Percentiles rank a stretch among this genome's conserved stretches.
These are phyloP conservation scores for Globisporangium sylvaticum DNA, from an alignment of 352 stramenopile genomes.

Conservation along the genomic window DNA sequence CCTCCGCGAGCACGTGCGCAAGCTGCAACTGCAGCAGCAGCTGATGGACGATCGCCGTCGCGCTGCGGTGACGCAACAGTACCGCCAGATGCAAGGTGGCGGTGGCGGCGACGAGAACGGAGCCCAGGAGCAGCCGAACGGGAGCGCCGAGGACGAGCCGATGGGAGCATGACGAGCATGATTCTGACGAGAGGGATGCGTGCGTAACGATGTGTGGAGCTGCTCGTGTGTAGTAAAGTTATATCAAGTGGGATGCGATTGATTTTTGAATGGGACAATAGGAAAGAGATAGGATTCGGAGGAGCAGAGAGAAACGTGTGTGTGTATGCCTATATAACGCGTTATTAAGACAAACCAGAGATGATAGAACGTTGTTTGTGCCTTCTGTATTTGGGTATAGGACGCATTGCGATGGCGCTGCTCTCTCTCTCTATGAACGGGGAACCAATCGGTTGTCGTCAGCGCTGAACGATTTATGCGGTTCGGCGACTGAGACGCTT, in stretches of 20 bases:
- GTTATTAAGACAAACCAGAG: constrained; percentile 6
- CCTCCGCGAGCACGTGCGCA: constrained; percentile 92
- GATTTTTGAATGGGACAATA: constrained; percentile 10
- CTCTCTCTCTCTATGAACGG: constrained; percentile 8
- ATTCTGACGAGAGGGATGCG: background rate
- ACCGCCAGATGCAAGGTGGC: constrained; percentile 70
- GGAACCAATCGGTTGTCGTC: constrained; percentile 2
- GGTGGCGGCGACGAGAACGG: constrained; percentile 7
- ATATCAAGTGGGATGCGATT: background rate
- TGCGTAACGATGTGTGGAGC: background rate
- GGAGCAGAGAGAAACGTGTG: background rate
- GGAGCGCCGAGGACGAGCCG: constrained; percentile 27
- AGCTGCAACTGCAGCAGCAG: constrained; percentile 96
- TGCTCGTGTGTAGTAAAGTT: constrained; percentile 14
- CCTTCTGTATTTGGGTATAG: constrained; percentile 1
- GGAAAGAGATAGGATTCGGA: background rate
- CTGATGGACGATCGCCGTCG: constrained; percentile 96
- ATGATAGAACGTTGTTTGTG: constrained; percentile 9
- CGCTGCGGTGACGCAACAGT: constrained; percentile 83
- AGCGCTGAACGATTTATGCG: constrained; percentile 18
- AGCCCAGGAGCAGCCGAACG: constrained; percentile 5
- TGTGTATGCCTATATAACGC: constrained; percentile 11
- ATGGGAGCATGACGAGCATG: constrained; percentile 16
- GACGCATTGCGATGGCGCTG: background rate
- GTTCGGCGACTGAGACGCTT: constrained; percentile 69